These are phyloP conservation scores for Juglanconis sp. DNA, from an alignment of 2,329 filamentous ascomycete genomes.

Conservation along the genomic window DNA sequence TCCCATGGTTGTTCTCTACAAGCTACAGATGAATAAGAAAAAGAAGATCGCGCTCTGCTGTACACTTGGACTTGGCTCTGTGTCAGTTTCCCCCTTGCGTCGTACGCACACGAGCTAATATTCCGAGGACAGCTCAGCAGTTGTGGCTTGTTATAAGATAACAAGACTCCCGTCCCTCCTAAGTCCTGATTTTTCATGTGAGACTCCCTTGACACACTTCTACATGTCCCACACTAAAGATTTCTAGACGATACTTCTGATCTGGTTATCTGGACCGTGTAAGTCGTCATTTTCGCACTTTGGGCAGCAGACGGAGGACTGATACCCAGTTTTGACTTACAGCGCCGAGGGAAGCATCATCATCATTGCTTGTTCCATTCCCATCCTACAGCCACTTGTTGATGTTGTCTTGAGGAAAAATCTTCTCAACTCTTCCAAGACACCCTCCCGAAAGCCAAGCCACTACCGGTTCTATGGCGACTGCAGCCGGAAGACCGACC, in stretches of 20 bases:
- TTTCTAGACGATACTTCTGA: neutral
- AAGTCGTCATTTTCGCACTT: neutral
- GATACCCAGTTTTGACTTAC: too few relatives aligned
- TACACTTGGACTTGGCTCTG: neutral
- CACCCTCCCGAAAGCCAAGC: neutral
- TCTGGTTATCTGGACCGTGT: neutral
- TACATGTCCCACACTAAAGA: neutral
- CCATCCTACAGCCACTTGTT: neutral
- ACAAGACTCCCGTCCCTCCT: neutral
- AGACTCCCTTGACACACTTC: neutral
- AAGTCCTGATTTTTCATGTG: neutral
- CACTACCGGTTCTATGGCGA: neutral
- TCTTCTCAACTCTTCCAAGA: neutral
- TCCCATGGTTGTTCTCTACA: constrained; percentile 34
- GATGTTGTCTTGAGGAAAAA: neutral
- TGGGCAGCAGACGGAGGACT: too few relatives aligned
- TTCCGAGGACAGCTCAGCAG: neutral
- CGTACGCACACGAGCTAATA: neutral
- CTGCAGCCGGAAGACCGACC: neutral
- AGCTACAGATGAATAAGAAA: constrained; percentile 33
- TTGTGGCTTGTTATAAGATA: neutral
- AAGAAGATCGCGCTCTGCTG: constrained; percentile 37
- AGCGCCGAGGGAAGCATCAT: neutral
- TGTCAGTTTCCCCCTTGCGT: neutral
- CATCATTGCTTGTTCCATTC: neutral